Percentiles rank a stretch among this genome's conserved stretches.
These are phyloP conservation scores for Fusarium anthophilum DNA, from an alignment of 2,329 filamentous ascomycete species.

Conservation along the genomic window DNA sequence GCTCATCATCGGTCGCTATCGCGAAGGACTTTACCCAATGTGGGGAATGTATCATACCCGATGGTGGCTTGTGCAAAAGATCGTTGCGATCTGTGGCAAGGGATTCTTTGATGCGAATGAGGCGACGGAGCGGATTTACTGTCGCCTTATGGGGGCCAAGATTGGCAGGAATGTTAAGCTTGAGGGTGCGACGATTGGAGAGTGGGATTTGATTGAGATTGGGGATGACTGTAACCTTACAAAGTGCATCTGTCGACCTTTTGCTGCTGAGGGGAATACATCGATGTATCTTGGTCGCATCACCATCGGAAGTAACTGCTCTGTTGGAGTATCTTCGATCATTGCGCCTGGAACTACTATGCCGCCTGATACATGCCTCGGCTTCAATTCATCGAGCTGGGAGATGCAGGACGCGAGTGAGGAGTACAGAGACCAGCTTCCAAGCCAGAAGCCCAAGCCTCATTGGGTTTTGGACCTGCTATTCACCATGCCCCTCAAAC, in stretches of 20 bases:
- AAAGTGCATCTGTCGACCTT: background rate
- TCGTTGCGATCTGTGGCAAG: background rate
- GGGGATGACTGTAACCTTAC: background rate
- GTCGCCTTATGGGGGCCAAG: background rate
- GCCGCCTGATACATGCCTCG: background rate
- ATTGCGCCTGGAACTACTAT: background rate
- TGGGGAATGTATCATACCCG: constrained; percentile 13
- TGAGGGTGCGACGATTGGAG: background rate
- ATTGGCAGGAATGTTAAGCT: background rate
- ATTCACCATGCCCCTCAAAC: background rate
- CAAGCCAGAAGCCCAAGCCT: background rate
- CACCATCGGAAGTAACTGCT: background rate
- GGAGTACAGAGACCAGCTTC: constrained; percentile 4
- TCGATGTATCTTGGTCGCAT: constrained; percentile 19
- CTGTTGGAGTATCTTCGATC: background rate
- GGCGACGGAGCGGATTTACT: background rate
- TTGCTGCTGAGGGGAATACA: background rate
- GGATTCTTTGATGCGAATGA: background rate
- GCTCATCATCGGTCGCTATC: constrained; percentile 6
- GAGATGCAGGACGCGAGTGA: constrained; percentile 5
- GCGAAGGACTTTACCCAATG: background rate
- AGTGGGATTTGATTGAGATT: background rate
- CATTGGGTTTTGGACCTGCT: background rate
- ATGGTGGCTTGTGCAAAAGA: constrained; percentile 20
- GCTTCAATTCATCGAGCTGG: constrained; percentile 13